Evolutionary conservation across 345 rosid species (phyloP).

Genomic region (Hibiscus tridactylites): DNA sequence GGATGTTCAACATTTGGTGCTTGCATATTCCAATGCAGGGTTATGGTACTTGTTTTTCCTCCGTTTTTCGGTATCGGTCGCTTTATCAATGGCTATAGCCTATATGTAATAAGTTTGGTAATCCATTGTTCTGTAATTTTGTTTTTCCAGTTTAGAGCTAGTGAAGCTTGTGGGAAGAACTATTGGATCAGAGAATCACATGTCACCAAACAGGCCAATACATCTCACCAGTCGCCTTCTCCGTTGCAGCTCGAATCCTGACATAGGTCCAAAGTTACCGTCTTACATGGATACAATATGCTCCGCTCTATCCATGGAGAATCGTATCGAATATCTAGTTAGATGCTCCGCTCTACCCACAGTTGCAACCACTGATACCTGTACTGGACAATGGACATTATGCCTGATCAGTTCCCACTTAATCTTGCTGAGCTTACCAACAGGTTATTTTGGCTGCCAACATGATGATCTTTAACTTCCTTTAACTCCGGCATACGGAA

Average conservation of each 20-base stretch:
- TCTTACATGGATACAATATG: not conserved
- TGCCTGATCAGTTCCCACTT: conserved; percentile 32
- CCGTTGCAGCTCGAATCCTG: conserved; percentile 54
- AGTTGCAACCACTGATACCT: conserved; percentile 30
- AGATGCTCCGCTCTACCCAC: not conserved
- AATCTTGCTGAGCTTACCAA: not conserved
- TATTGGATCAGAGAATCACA: conserved; percentile 30
- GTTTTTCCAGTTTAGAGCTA: conserved; percentile 24
- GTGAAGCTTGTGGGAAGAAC: conserved; percentile 47
- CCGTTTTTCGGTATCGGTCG: not conserved
- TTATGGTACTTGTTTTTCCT: conserved; percentile 22
- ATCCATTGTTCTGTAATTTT: not conserved
- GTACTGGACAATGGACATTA: conserved; percentile 21
- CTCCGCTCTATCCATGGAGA: not conserved
- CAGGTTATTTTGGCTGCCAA: conserved; percentile 16
- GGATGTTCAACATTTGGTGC: conserved; percentile 31
- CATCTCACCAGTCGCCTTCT: conserved; percentile 33
- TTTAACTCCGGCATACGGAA: no score
- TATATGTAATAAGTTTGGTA: not conserved
- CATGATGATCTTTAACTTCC: not conserved
- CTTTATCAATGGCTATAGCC: not conserved
- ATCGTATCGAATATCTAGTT: not conserved
- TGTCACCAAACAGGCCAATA: conserved; percentile 41
- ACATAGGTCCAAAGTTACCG: conserved; percentile 29
- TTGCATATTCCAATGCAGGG: no score